A percentile compares a stretch with the other conserved stretches of the same genome.
These are phyloP conservation scores for Rubia balearica DNA, from an alignment of 305 asterid genomes.

Conservation along the genomic window DNA sequence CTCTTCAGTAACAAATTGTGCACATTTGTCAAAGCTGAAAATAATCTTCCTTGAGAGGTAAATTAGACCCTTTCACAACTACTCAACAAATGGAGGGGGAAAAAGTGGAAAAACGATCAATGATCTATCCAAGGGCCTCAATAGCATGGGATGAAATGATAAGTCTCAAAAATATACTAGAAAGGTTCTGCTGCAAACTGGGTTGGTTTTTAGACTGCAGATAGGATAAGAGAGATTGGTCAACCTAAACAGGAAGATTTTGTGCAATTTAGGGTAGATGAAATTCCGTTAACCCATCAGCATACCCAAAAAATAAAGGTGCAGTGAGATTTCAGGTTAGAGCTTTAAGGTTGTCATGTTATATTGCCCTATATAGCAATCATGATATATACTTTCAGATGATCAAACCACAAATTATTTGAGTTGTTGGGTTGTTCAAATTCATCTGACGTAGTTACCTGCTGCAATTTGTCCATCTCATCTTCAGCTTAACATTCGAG, in stretches of 20 bases:
- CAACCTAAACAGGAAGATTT: slow-evolving; percentile 1
- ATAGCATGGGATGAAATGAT: neutral
- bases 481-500: neutral
- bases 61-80: neutral
- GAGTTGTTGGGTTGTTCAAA: neutral
- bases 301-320: neutral
- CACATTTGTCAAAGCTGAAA: neutral
- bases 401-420: neutral
- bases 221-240: neutral
- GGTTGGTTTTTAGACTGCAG: neutral
- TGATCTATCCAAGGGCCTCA: neutral
- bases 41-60: neutral
- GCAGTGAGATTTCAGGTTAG: too few relatives aligned
- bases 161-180: neutral
- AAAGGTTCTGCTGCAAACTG: neutral
- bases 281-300: neutral
- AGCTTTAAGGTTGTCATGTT: neutral
- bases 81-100: neutral
- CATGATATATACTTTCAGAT: neutral
- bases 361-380: neutral
- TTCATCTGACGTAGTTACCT: neutral
- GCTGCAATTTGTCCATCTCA: neutral
- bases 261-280: neutral
- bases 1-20: slow-evolving; percentile 3
- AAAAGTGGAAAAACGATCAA: neutral